Base-by-base conservation (phyloP, 805 yeast genomes). In the Grigorovia yakushimaensis region DNA sequence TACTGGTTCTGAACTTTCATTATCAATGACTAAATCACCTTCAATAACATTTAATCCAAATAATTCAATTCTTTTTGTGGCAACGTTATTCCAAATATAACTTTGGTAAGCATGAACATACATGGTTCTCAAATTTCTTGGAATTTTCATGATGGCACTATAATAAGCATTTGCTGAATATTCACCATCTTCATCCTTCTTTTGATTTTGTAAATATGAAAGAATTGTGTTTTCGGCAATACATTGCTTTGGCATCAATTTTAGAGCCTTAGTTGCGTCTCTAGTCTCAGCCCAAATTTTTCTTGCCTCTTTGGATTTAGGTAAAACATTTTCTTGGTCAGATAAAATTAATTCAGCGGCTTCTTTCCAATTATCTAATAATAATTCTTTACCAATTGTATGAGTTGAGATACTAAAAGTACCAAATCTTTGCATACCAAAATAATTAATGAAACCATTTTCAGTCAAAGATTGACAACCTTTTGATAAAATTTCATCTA, bases 351-450 rank as follows among this genome's bases (percentile, higher is more conserved):
- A 68, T 47, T 86, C 84, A 5, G 74, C 91, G 1, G 94, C 96
- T 13, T 71, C 73, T 55, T 83, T 76, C 88, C 95, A 93, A 48
- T 88, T 80, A 35, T 77, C 78, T 43, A 78, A 72, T 44, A 93
- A 68, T 23, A 91, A 71, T 51, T 74, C 74, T 51, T 77, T 78
- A 43, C 99, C 99, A 46, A 89, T 73, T 27, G 74, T 76, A 65
- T 93, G 97, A 0, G 98, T 89, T 2, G 98, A 87, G 24, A 88
- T 74, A 11, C 96, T 85, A 60, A 88, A 91, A 0, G 98, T 89
- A 24, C 99, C 99, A 64, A 93, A 93, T 60, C 99, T 73, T 70
- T 93, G 99, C 89, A 93, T 83, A n/a, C 99, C 99, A 63, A 77
- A 93, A 61, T 93, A 93, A 65, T 93, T 93, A 53, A 93, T 83